Conservation (phyloP, 2,329 filamentous ascomycete species). For the Cladosporium phlei region DNA sequence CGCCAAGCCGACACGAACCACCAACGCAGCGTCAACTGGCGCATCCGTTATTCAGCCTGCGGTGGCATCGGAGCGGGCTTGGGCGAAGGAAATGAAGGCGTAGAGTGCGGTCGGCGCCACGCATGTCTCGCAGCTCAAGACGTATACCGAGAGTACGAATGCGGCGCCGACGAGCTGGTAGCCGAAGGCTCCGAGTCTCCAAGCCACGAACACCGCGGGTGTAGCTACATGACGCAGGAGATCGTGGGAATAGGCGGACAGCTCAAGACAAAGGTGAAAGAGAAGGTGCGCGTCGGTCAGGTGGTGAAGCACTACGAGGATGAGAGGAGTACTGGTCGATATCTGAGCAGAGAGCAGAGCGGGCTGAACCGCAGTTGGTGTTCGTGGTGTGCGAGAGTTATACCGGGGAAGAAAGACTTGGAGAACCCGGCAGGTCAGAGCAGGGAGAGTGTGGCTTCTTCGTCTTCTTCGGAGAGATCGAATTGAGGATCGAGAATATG, state of each 20-base stretch:
- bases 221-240: slow-evolving; percentile 80
- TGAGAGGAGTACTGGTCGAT: slow-evolving; percentile 61
- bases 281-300: slow-evolving; percentile 73
- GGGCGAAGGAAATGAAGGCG: slow-evolving; percentile 80
- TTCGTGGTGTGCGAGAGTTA: slow-evolving; percentile 72
- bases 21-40: slow-evolving; percentile 77
- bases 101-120: slow-evolving; percentile 77
- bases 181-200: slow-evolving; percentile 38
- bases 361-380: slow-evolving; percentile 77
- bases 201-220: slow-evolving; percentile 46
- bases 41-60: slow-evolving; percentile 72
- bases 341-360: slow-evolving; percentile 65
- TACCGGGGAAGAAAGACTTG: slow-evolving; percentile 27
- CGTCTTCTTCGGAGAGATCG: too few species aligned
- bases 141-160: slow-evolving; percentile 79
- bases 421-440: slow-evolving; percentile 17
- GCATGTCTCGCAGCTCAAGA: slow-evolving; percentile 70
- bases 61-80: slow-evolving; percentile 82
- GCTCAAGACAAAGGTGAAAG: slow-evolving; percentile 83
- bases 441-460: slow-evolving; percentile 26
- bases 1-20: slow-evolving; percentile 56
- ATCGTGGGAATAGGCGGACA: slow-evolving; percentile 86
- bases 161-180: slow-evolving; percentile 69
- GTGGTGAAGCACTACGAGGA: slow-evolving; percentile 83
- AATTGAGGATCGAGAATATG: too few species aligned